Base-by-base conservation (phyloP, 176 grass and related monocot genomes). In the Miscanthus lutarioriparius region DNA sequence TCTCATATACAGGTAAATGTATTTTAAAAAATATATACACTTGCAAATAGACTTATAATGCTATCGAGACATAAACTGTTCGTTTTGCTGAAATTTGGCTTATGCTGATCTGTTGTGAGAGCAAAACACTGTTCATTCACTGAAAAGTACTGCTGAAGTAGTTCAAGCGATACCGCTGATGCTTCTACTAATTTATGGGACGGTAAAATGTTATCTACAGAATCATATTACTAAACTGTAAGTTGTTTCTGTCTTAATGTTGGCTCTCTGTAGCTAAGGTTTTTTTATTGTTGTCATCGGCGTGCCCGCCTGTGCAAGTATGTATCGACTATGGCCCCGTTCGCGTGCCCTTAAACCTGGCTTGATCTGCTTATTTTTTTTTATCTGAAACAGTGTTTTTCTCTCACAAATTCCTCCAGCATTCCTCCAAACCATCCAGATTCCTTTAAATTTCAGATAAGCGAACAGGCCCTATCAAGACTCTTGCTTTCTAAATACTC, bases 401-500 rank as follows among this genome's bases (percentile, higher is more conserved):
- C n/a, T n/a, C n/a, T n/a, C n/a, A n/a, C n/a, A n/a, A n/a, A n/a
- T n/a, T n/a, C n/a, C n/a, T n/a, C n/a, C n/a, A n/a, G n/a, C n/a
- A n/a, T n/a, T n/a, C n/a, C n/a, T n/a, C n/a, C n/a, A n/a, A n/a
- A n/a, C n/a, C n/a, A n/a, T n/a, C n/a, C n/a, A n/a, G n/a, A n/a
- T n/a, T n/a, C n/a, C n/a, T n/a, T n/a, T n/a, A n/a, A n/a, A n/a
- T n/a, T n/a, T n/a, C n/a, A n/a, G n/a, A n/a, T n/a, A n/a, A n/a
- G n/a, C n/a, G n/a, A n/a, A n/a, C n/a, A n/a, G n/a, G n/a, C n/a
- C n/a, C n/a, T n/a, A 49, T 17, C 48, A 51, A 66, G 54, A 58
- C 36, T 77, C 67, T 78, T 82, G 51, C 78, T 73, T 78, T 90
- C 56, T 78, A 58, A 27, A 27, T 40, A 66, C 53, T 69, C 69